These are phyloP conservation scores for Hymenoscyphus scutula DNA, from an alignment of 2,329 filamentous ascomycete genomes.

Conservation along the genomic window DNA sequence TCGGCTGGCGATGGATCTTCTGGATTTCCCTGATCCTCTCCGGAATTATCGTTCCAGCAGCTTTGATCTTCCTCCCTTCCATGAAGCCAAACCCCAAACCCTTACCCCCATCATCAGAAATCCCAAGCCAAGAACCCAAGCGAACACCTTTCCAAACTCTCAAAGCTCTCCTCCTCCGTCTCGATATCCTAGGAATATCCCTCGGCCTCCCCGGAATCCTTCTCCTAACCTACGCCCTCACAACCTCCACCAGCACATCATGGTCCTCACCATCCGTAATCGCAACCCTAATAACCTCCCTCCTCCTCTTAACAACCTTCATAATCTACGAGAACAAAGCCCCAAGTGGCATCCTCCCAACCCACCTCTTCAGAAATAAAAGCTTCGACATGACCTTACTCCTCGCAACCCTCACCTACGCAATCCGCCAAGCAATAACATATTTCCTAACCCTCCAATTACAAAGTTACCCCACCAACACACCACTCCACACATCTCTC, in stretches of 20 bases:
- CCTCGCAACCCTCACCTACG: too few species aligned
- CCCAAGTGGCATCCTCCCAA: too few species aligned
- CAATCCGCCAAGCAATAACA: too few species aligned
- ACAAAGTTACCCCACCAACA: too few species aligned
- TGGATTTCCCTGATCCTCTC: constrained; percentile 46
- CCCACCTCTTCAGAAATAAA: too few species aligned
- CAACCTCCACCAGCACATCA: not conserved
- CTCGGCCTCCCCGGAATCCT: constrained; percentile 13
- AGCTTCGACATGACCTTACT: too few species aligned
- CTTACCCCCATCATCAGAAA: not conserved
- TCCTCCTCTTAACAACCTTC: too few species aligned
- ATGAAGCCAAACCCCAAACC: not conserved
- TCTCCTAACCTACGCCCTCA: constrained; percentile 11
- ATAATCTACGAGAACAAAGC: too few species aligned
- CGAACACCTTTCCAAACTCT: constrained; percentile 2
- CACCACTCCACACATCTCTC: too few species aligned
- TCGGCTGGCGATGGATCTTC: constrained; percentile 52
- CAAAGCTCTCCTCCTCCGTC: constrained; percentile 9
- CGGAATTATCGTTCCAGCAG: constrained; percentile 43
- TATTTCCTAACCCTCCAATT: too few species aligned
- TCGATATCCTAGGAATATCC: constrained; percentile 11
- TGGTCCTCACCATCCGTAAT: too few species aligned
- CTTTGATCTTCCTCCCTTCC: constrained; percentile 43
- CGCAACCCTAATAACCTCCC: too few species aligned
- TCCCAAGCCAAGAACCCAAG: not conserved